Conservation (phyloP, 2,329 filamentous ascomycete species). For the Aspergillus floridensis region DNA sequence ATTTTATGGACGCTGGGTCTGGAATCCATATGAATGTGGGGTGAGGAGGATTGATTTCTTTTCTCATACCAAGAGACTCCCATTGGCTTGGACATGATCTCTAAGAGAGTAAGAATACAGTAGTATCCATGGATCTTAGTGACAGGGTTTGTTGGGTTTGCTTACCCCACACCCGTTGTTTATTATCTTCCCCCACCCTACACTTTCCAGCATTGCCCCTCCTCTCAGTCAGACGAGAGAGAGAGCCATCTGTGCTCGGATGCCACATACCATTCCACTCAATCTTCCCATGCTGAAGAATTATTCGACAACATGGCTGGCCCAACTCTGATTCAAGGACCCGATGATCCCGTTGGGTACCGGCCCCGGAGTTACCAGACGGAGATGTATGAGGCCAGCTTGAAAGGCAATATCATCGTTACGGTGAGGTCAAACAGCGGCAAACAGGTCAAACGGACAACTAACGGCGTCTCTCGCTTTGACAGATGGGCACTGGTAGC, state of each 20-base stretch:
- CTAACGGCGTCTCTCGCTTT: slow-evolving; percentile 1
- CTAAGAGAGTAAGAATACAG: no score
- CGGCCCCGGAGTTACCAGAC: slow-evolving; percentile 62
- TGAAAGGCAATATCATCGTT: slow-evolving; percentile 68
- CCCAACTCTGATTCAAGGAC: neutral
- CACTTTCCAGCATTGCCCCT: neutral
- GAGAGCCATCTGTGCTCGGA: neutral
- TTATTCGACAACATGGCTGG: slow-evolving; percentile 11
- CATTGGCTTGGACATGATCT: neutral
- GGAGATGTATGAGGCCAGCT: slow-evolving; percentile 71
- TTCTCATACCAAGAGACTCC: no score
- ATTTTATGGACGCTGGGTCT: no score
- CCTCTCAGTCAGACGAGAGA: neutral
- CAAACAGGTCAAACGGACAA: neutral
- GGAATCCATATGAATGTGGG: no score
- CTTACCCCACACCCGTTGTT: neutral
- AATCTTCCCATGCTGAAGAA: neutral
- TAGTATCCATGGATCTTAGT: neutral
- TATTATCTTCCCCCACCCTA: neutral
- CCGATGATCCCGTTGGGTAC: slow-evolving; percentile 13
- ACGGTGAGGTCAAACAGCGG: slow-evolving; percentile 48
- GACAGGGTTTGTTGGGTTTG: neutral
- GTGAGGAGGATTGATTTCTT: no score
- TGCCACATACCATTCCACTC: neutral
- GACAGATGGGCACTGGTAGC: slow-evolving; percentile 74